Conservation (phyloP, 305 asterid species). For the Fraxinus paxiana region DNA sequence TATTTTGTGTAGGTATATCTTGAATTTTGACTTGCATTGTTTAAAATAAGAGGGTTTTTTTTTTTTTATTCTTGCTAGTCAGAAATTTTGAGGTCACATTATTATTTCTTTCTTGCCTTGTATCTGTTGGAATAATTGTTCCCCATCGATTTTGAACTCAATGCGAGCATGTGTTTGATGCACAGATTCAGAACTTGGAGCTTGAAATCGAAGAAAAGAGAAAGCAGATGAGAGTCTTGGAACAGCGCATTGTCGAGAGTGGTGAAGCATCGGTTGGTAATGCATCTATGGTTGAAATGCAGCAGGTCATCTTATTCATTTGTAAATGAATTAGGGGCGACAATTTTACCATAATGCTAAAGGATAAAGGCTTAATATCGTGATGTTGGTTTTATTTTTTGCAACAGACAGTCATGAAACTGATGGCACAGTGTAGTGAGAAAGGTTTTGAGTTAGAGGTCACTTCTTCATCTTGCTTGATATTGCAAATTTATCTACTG, state of each 20-base stretch:
- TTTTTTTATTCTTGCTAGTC: background rate
- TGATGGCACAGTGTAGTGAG: slow-evolving; percentile 88
- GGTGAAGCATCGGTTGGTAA: slow-evolving; percentile 84
- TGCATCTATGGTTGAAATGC: slow-evolving; percentile 83
- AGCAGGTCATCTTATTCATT: slow-evolving; percentile 55
- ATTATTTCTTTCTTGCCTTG: slow-evolving; percentile 3
- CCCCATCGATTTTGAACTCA: slow-evolving; percentile 16
- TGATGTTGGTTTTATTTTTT: slow-evolving; percentile 24
- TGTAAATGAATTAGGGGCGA: background rate
- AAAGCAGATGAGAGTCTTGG: slow-evolving; percentile 73
- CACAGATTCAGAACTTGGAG: slow-evolving; percentile 83
- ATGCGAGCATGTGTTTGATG: background rate
- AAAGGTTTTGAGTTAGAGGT: slow-evolving; percentile 95
- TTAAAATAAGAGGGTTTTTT: background rate
- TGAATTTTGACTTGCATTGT: slow-evolving; percentile 11
- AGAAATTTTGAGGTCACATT: background rate
- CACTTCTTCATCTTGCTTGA: slow-evolving; percentile 12
- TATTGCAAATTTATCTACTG: slow-evolving; percentile 11
- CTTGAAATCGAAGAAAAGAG: slow-evolving; percentile 82
- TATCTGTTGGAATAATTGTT: slow-evolving; percentile 18
- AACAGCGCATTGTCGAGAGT: slow-evolving; percentile 77
- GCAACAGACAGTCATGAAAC: slow-evolving; percentile 63
- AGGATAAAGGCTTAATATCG: slow-evolving; percentile 10
- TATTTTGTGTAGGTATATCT: background rate
- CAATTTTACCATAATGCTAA: background rate